Base-by-base conservation (phyloP, 2,329 filamentous ascomycete genomes). In the Phaeosphaeriaceae sp. region DNA sequence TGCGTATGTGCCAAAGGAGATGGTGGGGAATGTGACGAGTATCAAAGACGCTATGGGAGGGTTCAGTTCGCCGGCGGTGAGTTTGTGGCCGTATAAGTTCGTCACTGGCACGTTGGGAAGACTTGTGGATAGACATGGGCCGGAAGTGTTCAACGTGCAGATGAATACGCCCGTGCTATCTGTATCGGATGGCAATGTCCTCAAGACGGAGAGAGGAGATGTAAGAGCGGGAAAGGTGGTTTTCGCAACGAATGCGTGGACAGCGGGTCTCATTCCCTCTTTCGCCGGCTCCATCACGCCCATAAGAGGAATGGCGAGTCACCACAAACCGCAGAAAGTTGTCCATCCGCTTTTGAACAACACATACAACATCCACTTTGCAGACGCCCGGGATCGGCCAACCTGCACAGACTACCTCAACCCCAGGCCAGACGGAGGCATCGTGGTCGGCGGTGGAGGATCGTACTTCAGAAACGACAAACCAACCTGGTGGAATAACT, bases 401-500 rank as follows among this genome's bases (percentile, higher is more conserved):
- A 51, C 33, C 13, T 48, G 51, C 49, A 52, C 52, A 3, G 60
- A 65, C 47, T 62, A 67, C 40, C 51, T 66, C 44, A 63, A 63
- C 33, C 64, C 62, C 2, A 54, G 56, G 1, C 57, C 58, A 2
- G 58, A 63, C 36, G 60, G 63, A n/a, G 51, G 55, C 36, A 61
- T 66, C 42, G 57, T 53, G 9, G 53, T 61, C 5, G 60, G 66
- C 20, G 82, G 83, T 22, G 82, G 76, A 1, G 63, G 70, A 21
- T 65, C 67, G 33, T 65, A 62, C 1, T 83, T 77, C 65, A 66
- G 67, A 47, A 41, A 69, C 17, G 60, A 80, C 11, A 62, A 42
- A 7, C 56, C 73, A 6, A 63, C 76, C 25, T 86, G 84, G 83
- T 81, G 81, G 58, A 72, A 79, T 19, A 82, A 79, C 42, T 75